phyloP scores from a whole-genome alignment of 1,284 basidiomycete species.

The Papiliotrema laurentii region DNA sequence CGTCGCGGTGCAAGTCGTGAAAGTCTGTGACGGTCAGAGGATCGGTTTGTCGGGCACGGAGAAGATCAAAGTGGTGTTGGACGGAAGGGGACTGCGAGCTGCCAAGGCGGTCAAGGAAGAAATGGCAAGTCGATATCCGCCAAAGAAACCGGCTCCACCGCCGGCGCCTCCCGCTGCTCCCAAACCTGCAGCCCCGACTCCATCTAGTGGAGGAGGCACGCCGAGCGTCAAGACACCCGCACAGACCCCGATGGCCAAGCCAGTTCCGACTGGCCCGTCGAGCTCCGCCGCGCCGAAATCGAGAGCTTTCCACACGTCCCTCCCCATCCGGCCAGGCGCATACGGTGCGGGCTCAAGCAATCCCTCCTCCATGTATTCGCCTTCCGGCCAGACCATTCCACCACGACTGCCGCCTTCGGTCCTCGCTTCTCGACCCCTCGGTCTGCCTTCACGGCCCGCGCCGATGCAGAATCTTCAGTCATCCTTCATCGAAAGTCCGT shows the following conservation, averaged over 20 bases:
- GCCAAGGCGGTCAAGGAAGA: constrained; percentile 49
- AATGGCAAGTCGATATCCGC: constrained; percentile 58
- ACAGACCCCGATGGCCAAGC: not conserved
- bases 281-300: not conserved
- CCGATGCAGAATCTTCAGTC: constrained; percentile 17
- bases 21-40: constrained; percentile 46
- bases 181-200: constrained; percentile 5
- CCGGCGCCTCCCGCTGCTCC: constrained; percentile 2
- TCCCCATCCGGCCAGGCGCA: constrained; percentile 6
- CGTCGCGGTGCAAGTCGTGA: constrained; percentile 42
- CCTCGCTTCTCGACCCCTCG: constrained; percentile 1
- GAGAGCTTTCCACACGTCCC: not conserved
- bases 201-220: constrained; percentile 9
- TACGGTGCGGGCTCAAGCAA: constrained; percentile 16
- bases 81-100: constrained; percentile 47
- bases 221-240: constrained; percentile 4
- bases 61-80: constrained; percentile 47
- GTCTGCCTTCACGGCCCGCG: constrained; percentile 7
- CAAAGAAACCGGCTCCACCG: constrained; percentile 16
- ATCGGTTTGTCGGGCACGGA: constrained; percentile 37
- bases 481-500: constrained; percentile 29
- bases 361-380: constrained; percentile 14
- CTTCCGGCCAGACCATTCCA: not conserved
- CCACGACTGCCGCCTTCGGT: not conserved
- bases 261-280: not conserved